Percentiles rank a stretch among this genome's conserved stretches.
Evolutionary conservation across 2,329 filamentous ascomycete species (phyloP).

Genomic region (Zymoseptoria tritici): DNA sequence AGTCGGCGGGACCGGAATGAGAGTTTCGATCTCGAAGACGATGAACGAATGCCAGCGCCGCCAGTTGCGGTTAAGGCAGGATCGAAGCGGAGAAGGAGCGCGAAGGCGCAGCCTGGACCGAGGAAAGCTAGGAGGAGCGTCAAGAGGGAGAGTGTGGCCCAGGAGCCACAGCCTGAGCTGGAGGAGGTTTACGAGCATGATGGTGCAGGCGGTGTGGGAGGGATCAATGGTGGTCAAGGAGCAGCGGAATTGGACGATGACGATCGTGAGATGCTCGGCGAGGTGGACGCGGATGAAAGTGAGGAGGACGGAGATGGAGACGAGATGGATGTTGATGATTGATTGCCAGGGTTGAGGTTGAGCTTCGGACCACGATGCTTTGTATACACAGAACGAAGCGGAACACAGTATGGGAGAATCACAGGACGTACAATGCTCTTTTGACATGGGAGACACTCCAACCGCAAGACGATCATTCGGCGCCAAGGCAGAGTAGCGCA

Average conservation of each 20-base stretch:
- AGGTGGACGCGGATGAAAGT: constrained; percentile 29
- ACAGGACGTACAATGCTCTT: not conserved
- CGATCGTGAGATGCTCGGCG: constrained; percentile 31
- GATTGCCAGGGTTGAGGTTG: not conserved
- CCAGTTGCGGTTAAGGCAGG: constrained; percentile 9
- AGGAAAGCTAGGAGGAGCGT: constrained; percentile 15
- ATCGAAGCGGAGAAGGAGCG: constrained; percentile 9
- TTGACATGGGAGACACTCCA: not conserved
- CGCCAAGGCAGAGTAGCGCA: not conserved
- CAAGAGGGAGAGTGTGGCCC: constrained; percentile 8
- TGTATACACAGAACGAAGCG: not conserved
- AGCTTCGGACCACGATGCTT: not conserved
- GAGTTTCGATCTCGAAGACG: constrained; percentile 7
- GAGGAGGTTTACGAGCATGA: constrained; percentile 21
- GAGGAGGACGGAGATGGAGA: constrained; percentile 20
- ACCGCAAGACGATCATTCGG: not conserved
- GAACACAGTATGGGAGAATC: not conserved
- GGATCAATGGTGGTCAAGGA: not conserved
- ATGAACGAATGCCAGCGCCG: not conserved
- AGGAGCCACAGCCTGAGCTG: constrained; percentile 19
- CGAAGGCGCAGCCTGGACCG: constrained; percentile 6
- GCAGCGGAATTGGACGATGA: constrained; percentile 30
- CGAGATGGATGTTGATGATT: not conserved
- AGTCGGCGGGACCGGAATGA: constrained; percentile 2
- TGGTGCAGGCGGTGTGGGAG: constrained; percentile 3